Base-by-base conservation (phyloP, 441 rosid genomes). In the Pelargonium cotyledonis region DNA sequence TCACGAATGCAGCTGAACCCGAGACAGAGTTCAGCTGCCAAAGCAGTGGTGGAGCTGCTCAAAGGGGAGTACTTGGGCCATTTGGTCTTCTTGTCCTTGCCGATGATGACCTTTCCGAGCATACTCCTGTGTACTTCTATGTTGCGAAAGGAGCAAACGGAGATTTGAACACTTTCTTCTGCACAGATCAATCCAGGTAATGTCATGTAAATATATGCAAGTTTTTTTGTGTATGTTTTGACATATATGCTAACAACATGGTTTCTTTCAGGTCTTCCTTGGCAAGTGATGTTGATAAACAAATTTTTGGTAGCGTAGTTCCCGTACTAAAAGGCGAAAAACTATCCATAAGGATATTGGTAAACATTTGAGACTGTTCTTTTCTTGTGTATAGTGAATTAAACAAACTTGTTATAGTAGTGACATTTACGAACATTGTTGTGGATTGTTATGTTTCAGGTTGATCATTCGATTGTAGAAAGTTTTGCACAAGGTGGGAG, bases 401-500 rank as follows among this genome's bases (percentile, higher is more conserved):
- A 4, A 1, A 14, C 6, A 10, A 12, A 35, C 40, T 35, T 35
- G 40, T 35, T 5, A 35, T 35, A 35, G 40, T 35, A n/a, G n/a
- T n/a, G 40, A 35, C 40, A 35, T 29, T 29, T 29, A 29, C 31
- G 31, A 29, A 29, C 31, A 11, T 49, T 49, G 18, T 49, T 49
- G n/a, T 49, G 15, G 40, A 10, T 11, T 15, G 55, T 49, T 1
- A 14, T 4, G 12, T 49, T 72, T 4, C 78, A 93, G 98, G 92
- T 91, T 66, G 97, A 95, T 82, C 99, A 95, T 81, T 88, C 99
- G 0, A 90, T 91, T 46, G 84, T 95, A 2, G 99, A 95, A 80
- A 86, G 85, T 68, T 95, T 88, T 43, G 99, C 85, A 7, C 99
- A 89, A 83, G 89, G 97, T 41, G 99, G 99, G 46, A 86, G 99